phyloP scores from a whole-genome alignment of 495 filamentous ascomycete genomes.

The Annulohypoxylon maeteangense region DNA sequence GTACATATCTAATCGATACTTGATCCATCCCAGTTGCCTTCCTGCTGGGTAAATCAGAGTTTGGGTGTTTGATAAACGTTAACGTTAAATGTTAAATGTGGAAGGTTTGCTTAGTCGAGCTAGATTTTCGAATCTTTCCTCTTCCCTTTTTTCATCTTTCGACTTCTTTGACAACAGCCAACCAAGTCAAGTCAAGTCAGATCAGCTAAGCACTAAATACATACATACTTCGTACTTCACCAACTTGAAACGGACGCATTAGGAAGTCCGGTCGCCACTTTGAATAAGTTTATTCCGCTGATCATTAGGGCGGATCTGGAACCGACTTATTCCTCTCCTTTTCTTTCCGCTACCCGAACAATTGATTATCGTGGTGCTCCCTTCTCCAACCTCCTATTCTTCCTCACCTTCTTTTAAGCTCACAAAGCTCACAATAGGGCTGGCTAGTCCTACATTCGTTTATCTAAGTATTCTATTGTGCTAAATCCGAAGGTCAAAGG shows the following conservation, averaged over 20 bases:
- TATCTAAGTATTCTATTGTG: conserved; percentile 13
- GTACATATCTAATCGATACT: conserved; percentile 12
- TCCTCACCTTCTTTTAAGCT: conserved; percentile 7
- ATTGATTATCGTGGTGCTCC: conserved; percentile 13
- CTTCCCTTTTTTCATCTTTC: conserved; percentile 10
- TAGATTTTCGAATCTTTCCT: conserved; percentile 10
- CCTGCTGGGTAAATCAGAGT: conserved; percentile 3
- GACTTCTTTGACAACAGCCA: conserved; percentile 9
- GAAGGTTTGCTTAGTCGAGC: conserved; percentile 22
- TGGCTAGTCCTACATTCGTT: conserved; percentile 34
- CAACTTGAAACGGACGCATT: conserved; percentile 28
- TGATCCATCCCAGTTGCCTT: conserved; percentile 4
- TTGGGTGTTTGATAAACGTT: conserved; percentile 20
- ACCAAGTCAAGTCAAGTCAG: conserved; percentile 9
- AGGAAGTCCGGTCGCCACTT: conserved; percentile 31
- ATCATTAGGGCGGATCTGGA: conserved; percentile 10
- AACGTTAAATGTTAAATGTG: conserved; percentile 19
- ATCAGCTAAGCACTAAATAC: conserved; percentile 1
- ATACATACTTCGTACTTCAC: not conserved
- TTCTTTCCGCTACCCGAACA: not conserved
- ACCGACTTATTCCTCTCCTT: not conserved
- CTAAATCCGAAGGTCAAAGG: not conserved
- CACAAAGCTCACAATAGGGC: conserved; percentile 11
- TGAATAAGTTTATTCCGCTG: conserved; percentile 11
- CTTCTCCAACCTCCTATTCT: conserved; percentile 13